phyloP scores from a whole-genome alignment of 805 yeast species.

The Yamadazyma paraphyllophila region DNA sequence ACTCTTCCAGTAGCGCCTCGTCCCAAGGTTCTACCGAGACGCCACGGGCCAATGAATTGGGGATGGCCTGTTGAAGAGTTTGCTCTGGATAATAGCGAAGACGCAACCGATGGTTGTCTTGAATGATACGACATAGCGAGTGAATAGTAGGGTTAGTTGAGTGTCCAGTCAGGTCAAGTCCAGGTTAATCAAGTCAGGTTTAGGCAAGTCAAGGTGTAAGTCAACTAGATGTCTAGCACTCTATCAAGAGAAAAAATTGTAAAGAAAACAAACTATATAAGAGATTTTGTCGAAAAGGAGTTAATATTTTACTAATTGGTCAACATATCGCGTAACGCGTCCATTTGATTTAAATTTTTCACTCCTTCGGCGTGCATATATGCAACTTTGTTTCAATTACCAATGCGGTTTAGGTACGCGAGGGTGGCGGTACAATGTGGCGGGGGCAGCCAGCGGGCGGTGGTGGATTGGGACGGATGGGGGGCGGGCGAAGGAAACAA shows the following conservation, averaged over 20 bases:
- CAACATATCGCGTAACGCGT: conserved; percentile 16
- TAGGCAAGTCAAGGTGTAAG: not conserved
- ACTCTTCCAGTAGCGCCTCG: conserved; percentile 84
- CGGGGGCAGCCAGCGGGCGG: too few species aligned
- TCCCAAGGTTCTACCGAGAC: conserved; percentile 73
- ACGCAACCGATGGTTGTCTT: conserved; percentile 60
- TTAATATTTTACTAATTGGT: conserved; percentile 9
- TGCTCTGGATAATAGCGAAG: conserved; percentile 49
- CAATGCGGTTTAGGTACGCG: not conserved
- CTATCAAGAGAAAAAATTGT: not conserved
- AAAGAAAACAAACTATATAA: conserved; percentile 6
- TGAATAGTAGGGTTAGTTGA: conserved; percentile 3
- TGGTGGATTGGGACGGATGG: too few species aligned
- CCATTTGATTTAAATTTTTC: conserved; percentile 4
- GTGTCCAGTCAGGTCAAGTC: too few species aligned
- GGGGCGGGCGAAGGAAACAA: too few species aligned
- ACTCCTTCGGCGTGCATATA: conserved; percentile 9
- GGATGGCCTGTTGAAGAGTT: conserved; percentile 42
- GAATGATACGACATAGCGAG: conserved; percentile 40
- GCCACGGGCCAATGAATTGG: conserved; percentile 76
- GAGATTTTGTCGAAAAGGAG: conserved; percentile 17
- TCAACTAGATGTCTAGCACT: not conserved
- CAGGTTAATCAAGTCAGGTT: too few species aligned
- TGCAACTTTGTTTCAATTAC: not conserved
- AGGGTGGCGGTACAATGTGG: not conserved